These are phyloP conservation scores for Cladosporium sp. DNA, from an alignment of 2,329 filamentous ascomycete species.

Conservation along the genomic window DNA sequence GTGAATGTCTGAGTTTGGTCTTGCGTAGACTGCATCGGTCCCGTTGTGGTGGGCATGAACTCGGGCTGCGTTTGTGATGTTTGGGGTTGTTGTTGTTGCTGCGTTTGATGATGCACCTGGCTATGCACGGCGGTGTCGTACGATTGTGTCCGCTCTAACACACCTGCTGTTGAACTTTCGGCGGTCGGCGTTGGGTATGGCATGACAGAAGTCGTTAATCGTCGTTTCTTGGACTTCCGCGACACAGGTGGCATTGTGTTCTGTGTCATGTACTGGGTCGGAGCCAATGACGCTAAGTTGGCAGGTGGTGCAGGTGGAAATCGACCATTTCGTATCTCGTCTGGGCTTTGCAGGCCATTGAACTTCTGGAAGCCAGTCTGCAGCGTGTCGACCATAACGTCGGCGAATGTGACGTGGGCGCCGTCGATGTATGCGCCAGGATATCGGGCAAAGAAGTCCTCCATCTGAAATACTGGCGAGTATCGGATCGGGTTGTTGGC, in stretches of 20 bases:
- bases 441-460: constrained; percentile 86
- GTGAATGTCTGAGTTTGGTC: constrained; percentile 27
- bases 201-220: constrained; percentile 27
- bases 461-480: constrained; percentile 76
- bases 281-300: constrained; percentile 16
- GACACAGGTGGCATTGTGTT: constrained; percentile 22
- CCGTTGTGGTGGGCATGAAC: constrained; percentile 12
- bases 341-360: constrained; percentile 49
- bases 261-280: constrained; percentile 26
- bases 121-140: constrained; percentile 18
- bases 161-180: constrained; percentile 9
- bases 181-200: constrained; percentile 27
- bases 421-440: constrained; percentile 70
- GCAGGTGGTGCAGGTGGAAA: constrained; percentile 7
- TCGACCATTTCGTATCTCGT: constrained; percentile 6
- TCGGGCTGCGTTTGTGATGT: constrained; percentile 17
- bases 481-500: constrained; percentile 70
- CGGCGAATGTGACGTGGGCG: constrained; percentile 69
- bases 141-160: constrained; percentile 20
- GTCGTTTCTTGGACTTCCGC: constrained; percentile 27
- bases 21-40: not conserved
- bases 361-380: constrained; percentile 32
- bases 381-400: constrained; percentile 62
- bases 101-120: constrained; percentile 18
- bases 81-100: constrained; percentile 8